These are phyloP conservation scores for Ophiocordyceps camponoti-saundersi DNA, from an alignment of 2,329 filamentous ascomycete species.

Conservation along the genomic window DNA sequence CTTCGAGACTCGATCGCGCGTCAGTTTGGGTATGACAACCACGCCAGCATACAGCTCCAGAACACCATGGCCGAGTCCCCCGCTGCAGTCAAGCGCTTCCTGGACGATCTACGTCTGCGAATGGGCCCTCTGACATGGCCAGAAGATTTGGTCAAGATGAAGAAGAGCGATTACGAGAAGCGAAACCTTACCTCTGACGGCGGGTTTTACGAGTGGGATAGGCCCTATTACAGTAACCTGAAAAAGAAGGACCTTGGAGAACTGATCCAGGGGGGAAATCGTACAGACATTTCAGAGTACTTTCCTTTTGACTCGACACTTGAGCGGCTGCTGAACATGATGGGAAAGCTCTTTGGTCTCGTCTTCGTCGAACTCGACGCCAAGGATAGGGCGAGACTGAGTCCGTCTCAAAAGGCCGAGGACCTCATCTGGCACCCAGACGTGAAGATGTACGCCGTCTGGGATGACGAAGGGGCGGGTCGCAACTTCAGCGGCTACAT, in stretches of 20 bases:
- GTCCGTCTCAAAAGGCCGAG: constrained; percentile 48
- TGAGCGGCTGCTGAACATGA: constrained; percentile 64
- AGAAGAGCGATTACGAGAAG: constrained; percentile 49
- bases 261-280: constrained; percentile 42
- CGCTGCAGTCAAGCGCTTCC: constrained; percentile 54
- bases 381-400: constrained; percentile 47
- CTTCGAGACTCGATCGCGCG: constrained; percentile 65
- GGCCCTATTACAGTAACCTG: constrained; percentile 56
- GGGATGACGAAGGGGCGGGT: constrained; percentile 59
- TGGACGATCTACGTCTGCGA: constrained; percentile 50
- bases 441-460: constrained; percentile 68
- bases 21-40: constrained; percentile 59
- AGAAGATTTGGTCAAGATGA: constrained; percentile 60
- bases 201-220: constrained; percentile 71
- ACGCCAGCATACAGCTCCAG: constrained; percentile 60
- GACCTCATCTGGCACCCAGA: constrained; percentile 73
- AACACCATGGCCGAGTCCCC: constrained; percentile 76
- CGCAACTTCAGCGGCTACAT: constrained; percentile 64
- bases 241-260: constrained; percentile 67
- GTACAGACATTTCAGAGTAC: constrained; percentile 67
- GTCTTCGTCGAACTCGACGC: constrained; percentile 57
- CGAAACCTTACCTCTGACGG: constrained; percentile 43
- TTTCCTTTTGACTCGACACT: constrained; percentile 64
- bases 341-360: constrained; percentile 67
- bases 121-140: too few relatives aligned